Conservation (phyloP, 352 stramenopile species). For the Pythium aphanidermatum region DNA sequence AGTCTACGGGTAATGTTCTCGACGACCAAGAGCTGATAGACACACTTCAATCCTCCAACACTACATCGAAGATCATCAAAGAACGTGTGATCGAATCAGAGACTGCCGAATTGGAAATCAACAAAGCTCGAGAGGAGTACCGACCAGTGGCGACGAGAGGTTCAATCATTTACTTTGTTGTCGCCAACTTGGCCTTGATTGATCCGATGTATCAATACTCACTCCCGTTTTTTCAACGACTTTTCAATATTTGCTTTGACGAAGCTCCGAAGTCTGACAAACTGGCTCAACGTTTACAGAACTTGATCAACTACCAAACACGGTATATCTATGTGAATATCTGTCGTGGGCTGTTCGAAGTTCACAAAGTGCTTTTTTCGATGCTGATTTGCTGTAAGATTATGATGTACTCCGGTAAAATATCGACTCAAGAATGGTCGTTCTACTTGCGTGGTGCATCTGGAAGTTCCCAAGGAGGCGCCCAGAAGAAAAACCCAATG, state of each 20-base stretch:
- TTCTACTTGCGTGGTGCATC: slow-evolving; percentile 77
- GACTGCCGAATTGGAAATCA: slow-evolving; percentile 89
- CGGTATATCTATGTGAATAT: slow-evolving; percentile 93
- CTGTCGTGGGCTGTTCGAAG: slow-evolving; percentile 91
- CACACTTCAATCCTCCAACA: slow-evolving; percentile 82
- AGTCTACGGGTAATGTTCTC: slow-evolving; percentile 90
- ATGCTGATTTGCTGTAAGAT: slow-evolving; percentile 95
- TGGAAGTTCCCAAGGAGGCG: slow-evolving; percentile 14
- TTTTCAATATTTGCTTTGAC: slow-evolving; percentile 92
- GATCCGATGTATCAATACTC: slow-evolving; percentile 97
- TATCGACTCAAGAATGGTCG: slow-evolving; percentile 78
- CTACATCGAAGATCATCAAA: slow-evolving; percentile 79
- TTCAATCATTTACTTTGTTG: slow-evolving; percentile 95
- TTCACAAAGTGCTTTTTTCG: slow-evolving; percentile 92
- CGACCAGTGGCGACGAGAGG: slow-evolving; percentile 86
- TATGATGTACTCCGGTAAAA: slow-evolving; percentile 71
- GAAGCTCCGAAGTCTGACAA: slow-evolving; percentile 49
- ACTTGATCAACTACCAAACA: slow-evolving; percentile 89
- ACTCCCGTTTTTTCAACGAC: slow-evolving; percentile 87
- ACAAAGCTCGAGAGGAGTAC: slow-evolving; percentile 85
- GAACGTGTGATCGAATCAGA: slow-evolving; percentile 90
- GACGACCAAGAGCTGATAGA: slow-evolving; percentile 90
- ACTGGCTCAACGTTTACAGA: slow-evolving; percentile 58
- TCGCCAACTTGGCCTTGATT: slow-evolving; percentile 88
- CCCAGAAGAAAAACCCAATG: slow-evolving; percentile 43